phyloP scores from a whole-genome alignment of 805 yeast genomes.

The Saturnispora halmiae region DNA sequence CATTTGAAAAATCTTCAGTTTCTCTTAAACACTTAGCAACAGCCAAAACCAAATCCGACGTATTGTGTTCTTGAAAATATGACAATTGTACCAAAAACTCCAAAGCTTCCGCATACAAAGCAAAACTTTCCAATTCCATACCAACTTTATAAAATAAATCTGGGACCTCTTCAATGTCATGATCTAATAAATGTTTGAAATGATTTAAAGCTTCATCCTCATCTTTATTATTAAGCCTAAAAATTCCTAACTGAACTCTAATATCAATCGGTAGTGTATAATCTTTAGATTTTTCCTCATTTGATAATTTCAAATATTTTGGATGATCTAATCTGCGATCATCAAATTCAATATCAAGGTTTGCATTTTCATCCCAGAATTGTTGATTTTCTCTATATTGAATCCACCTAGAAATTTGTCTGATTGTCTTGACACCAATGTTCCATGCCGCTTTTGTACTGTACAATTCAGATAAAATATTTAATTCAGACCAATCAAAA shows the following conservation, averaged over 20 bases:
- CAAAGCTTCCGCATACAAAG: slow-evolving; percentile 68
- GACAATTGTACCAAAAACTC: slow-evolving; percentile 52
- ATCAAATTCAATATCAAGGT: slow-evolving; percentile 80
- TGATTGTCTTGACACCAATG: slow-evolving; percentile 56
- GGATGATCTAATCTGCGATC: slow-evolving; percentile 46
- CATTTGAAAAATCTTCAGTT: slow-evolving; percentile 56
- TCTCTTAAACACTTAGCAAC: slow-evolving; percentile 75
- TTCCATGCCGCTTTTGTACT: slow-evolving; percentile 56
- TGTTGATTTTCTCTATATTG: slow-evolving; percentile 54
- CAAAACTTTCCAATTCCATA: slow-evolving; percentile 55
- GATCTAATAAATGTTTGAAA: slow-evolving; percentile 49
- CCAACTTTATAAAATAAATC: slow-evolving; percentile 79
- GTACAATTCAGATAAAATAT: slow-evolving; percentile 73
- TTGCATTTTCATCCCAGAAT: slow-evolving; percentile 52
- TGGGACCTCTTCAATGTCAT: slow-evolving; percentile 44
- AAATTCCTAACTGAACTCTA: slow-evolving; percentile 66
- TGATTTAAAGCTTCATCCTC: slow-evolving; percentile 67
- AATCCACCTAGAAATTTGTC: slow-evolving; percentile 74
- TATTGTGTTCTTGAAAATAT: slow-evolving; percentile 42
- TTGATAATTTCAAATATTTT: slow-evolving; percentile 34
- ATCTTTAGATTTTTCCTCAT: slow-evolving; percentile 32
- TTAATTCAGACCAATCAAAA: slow-evolving; percentile 85
- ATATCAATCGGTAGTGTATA: slow-evolving; percentile 76
- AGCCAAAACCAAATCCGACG: slow-evolving; percentile 44
- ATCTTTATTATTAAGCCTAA: slow-evolving; percentile 57